A percentile compares a stretch with the other conserved stretches of the same genome.
Evolutionary conservation across 1,284 basidiomycete species (phyloP).

Genomic region (Apiotrichum montevideense): DNA sequence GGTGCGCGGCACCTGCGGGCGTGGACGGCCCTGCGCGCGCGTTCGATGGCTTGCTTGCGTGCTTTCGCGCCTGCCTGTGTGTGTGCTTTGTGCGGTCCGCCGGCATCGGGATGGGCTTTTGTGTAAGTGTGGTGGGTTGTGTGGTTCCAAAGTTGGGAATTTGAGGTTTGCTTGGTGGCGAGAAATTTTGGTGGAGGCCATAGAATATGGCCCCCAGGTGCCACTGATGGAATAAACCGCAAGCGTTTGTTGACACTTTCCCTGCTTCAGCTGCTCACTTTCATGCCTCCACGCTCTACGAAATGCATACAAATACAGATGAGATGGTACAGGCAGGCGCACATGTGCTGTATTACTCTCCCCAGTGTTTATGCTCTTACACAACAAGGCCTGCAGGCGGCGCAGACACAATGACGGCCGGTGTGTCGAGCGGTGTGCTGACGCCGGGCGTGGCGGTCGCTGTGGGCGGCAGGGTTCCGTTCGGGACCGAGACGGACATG

Average conservation of each 20-base stretch:
- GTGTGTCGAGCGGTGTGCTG: not conserved
- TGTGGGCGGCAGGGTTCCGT: not conserved
- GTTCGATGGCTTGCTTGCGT: not conserved
- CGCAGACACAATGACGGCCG: conserved; percentile 3
- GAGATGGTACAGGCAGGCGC: not conserved
- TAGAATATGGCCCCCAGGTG: no score
- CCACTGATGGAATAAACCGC: no score
- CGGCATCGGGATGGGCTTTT: not conserved
- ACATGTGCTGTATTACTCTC: not conserved
- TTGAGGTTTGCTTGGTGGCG: not conserved
- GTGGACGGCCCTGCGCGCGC: conserved; percentile 1
- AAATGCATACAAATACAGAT: no score
- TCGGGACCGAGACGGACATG: not conserved
- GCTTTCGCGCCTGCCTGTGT: not conserved
- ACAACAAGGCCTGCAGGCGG: conserved; percentile 1
- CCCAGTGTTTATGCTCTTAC: not conserved
- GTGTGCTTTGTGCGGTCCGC: not conserved
- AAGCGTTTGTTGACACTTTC: no score
- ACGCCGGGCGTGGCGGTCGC: not conserved
- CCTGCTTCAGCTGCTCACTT: no score
- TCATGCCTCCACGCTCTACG: no score
- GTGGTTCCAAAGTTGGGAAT: no score
- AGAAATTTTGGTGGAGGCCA: not conserved
- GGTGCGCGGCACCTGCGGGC: not conserved
- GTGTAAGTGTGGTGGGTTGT: no score